Evolutionary conservation across 805 yeast genomes (phyloP), one percentile per base, ranked within the genome.

Genomic region (Komagataella pastoris): DNA sequence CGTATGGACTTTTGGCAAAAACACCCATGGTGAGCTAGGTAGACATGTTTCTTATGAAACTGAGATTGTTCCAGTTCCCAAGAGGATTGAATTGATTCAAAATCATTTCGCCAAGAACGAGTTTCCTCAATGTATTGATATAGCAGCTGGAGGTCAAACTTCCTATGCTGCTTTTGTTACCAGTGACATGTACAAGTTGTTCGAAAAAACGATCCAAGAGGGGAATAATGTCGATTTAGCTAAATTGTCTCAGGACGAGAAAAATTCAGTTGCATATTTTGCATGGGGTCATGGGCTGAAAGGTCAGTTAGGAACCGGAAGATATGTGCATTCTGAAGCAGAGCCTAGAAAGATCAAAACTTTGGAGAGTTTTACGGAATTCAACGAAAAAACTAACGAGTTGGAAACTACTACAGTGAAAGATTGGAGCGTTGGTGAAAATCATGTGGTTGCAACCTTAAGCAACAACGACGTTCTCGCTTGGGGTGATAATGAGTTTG

Each of bases 1-100:
- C 50, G 68, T 88, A n/a, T 85, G 84, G 79, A 76, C 88, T 1
- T 90, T 93, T 79, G 99, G 99, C 21, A 77, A 78, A 53, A 91
- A 91, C 63, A 72, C 78, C 3, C 79, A 69, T 63, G 98, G 98
- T n/a, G 91, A 93, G 60, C 71, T 91, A 52, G 96, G 91, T 8
- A 72, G 79, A 48, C 80, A 80, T 6, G 81, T 85, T 49, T 71
- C 76, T 19, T 80, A 80, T 61, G 79, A 79, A 53, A 79, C 84
- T 17, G 91, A 85, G 58, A 69, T 76, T 47, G 73, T 83, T 48
- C 78, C 95, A 3, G 77, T 80, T 45, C 99, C 99, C 2, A 76
- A 73, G 47, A 69, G 70, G 54, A 61, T 83, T 30, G 69, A 70
- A 3, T 61, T 71, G 2, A 65, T 77, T 45, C 65, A 68, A 44